Evolutionary conservation across 106 monocot species (phyloP).

Genomic region (Gastrodia elata): DNA sequence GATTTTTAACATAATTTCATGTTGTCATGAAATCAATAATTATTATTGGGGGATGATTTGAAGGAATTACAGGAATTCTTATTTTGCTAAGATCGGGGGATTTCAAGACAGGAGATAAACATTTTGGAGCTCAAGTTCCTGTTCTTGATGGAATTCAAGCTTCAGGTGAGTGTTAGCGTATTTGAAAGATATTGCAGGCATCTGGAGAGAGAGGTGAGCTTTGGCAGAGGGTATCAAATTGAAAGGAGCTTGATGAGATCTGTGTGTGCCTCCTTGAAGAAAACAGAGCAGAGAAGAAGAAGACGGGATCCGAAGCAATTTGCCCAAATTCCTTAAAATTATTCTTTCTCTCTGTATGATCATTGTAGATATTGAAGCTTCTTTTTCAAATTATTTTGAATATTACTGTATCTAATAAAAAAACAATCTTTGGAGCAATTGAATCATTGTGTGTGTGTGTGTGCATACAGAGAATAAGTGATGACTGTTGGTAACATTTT

Average conservation of each 20-base stretch:
- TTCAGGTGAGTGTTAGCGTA: slow-evolving; percentile 61
- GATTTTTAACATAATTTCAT: too few relatives aligned
- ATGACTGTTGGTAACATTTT: too few relatives aligned
- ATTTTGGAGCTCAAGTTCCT: slow-evolving; percentile 63
- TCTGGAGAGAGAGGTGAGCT: slow-evolving; percentile 76
- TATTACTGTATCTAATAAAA: too few relatives aligned
- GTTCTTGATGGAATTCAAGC: slow-evolving; percentile 63
- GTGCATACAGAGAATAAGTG: too few relatives aligned
- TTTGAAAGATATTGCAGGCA: slow-evolving; percentile 78
- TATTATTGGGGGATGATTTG: not conserved
- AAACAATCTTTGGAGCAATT: too few relatives aligned
- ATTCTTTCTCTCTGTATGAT: too few relatives aligned
- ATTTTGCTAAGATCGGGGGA: slow-evolving; percentile 68
- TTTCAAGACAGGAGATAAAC: slow-evolving; percentile 47
- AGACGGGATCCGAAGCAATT: slow-evolving; percentile 7
- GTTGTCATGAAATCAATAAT: not conserved
- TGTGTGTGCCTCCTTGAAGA: slow-evolving; percentile 36
- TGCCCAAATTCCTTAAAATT: not conserved
- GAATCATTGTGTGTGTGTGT: too few relatives aligned
- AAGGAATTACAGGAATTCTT: slow-evolving; percentile 60
- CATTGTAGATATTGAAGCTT: too few relatives aligned
- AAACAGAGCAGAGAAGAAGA: slow-evolving; percentile 7
- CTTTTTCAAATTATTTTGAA: too few relatives aligned
- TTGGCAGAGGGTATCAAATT: slow-evolving; percentile 71
- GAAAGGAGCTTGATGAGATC: slow-evolving; percentile 49